phyloP scores from a whole-genome alignment of 345 rosid genomes.

The Corchorus capsularis region DNA sequence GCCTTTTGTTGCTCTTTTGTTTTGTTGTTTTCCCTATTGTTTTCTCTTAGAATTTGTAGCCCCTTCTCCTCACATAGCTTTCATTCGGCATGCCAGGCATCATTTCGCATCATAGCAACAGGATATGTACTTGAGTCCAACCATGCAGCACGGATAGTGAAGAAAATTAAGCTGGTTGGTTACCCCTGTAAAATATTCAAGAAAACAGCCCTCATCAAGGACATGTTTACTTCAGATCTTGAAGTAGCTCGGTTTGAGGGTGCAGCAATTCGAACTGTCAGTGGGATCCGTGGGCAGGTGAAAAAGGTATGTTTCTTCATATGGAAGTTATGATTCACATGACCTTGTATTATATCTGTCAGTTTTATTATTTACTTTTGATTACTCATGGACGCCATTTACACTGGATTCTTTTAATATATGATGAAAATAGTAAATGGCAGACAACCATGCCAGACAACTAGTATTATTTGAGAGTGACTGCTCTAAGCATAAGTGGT shows the following conservation, averaged over 20 bases:
- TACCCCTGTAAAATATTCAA: constrained; percentile 87
- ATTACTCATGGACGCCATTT: neutral
- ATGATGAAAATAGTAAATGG: neutral
- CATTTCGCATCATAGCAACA: constrained; percentile 89
- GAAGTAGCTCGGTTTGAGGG: constrained; percentile 93
- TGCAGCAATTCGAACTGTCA: constrained; percentile 77
- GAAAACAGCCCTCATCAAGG: constrained; percentile 82
- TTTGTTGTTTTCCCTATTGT: neutral
- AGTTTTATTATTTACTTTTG: neutral
- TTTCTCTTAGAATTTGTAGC: neutral
- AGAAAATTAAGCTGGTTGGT: constrained; percentile 90
- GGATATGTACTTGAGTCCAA: constrained; percentile 74
- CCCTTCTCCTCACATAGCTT: constrained; percentile 22
- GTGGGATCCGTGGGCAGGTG: constrained; percentile 93
- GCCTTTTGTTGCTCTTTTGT: neutral
- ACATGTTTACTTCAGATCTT: constrained; percentile 96
- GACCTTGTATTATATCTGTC: neutral
- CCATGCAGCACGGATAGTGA: constrained; percentile 72
- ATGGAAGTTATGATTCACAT: neutral
- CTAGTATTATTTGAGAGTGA: neutral
- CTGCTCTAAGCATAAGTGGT: neutral
- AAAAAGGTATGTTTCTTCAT: constrained; percentile 62
- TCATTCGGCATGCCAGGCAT: constrained; percentile 49
- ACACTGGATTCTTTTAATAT: neutral
- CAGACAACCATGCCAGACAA: neutral